These are phyloP conservation scores for Effrenium voratum DNA, from an alignment of 73 alveolate genomes.

Conservation along the genomic window DNA sequence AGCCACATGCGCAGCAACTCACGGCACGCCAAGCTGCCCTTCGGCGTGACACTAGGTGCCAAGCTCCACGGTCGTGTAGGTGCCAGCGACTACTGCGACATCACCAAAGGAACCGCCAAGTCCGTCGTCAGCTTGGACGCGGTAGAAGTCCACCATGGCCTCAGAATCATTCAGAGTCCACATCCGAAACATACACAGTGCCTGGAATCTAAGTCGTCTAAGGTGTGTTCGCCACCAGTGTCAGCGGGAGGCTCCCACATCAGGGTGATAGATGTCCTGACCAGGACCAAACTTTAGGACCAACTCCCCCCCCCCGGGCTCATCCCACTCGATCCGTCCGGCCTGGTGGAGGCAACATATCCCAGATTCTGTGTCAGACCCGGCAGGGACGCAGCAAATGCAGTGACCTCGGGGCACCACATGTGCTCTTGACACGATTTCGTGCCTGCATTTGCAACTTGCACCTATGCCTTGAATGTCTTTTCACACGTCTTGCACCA, in stretches of 20 bases:
- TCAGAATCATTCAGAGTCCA: not conserved
- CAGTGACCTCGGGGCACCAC: conserved; percentile 39
- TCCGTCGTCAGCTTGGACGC: conserved; percentile 83
- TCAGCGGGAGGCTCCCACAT: conserved; percentile 83
- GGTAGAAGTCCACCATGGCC: conserved; percentile 90
- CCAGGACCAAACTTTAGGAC: no score
- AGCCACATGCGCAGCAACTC: not conserved
- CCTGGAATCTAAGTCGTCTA: no score
- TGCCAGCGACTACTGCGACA: conserved; percentile 80
- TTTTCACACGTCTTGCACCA: no score
- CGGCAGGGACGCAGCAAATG: conserved; percentile 75
- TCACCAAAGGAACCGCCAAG: conserved; percentile 74
- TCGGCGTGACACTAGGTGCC: not conserved
- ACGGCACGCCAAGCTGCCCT: not conserved
- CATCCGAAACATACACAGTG: no score
- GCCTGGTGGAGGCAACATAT: conserved; percentile 78
- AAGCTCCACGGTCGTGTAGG: conserved; percentile 77
- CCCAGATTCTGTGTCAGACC: conserved; percentile 62
- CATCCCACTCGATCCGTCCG: not conserved
- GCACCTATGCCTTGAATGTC: no score
- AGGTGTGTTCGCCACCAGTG: conserved; percentile 30
- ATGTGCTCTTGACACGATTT: not conserved
- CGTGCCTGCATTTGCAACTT: no score
- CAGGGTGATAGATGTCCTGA: conserved; percentile 66
- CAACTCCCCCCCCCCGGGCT: not conserved